Evolutionary conservation across 179 eudicot species (phyloP), one percentile per base, ranked within the genome.

Genomic region (Actinidia chinensis): DNA sequence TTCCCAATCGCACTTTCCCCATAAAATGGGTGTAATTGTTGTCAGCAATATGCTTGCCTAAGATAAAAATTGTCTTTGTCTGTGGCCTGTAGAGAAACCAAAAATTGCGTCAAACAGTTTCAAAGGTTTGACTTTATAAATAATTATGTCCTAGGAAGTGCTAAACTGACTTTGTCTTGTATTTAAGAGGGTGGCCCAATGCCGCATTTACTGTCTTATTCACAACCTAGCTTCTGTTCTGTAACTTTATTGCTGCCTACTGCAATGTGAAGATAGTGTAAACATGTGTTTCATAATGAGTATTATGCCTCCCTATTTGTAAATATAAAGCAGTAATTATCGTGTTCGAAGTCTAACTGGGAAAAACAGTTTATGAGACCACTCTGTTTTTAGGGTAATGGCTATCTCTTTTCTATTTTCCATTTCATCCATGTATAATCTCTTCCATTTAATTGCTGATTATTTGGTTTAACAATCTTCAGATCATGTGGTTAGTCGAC

Each of bases 401-500:
- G 56, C 5, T 48, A 12, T 22, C 43, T 50, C 20, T 58, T 28
- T 65, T 65, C 36, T 36, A 12, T 44, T 36, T 40, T 10, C 36
- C 20, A 0, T 33, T 65, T 64, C 63, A 58, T n/a, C n/a, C n/a
- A n/a, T 58, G 22, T 20, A 25, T 58, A 18, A 58, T 58, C 2
- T 20, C 9, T 58, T n/a, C 50, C 50, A 47, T 6, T 8, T 65
- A 42, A n/a, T 28, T 40, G 15, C 36, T 65, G 36, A 65, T 63
- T 23, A 2, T 65, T 63, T 63, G 11, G 14, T 56, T 42, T 54
- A 71, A 33, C 18, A n/a, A n/a, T 73, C 73, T 82, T 58, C 89
- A 95, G 98, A 85, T 95, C 65, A 90, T 84, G 95, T 90, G 98
- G 94, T 80, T 93, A 71, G 91, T 86, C 67, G 98, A 95, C 84